Base-by-base conservation (phyloP, 169 alveolate species). In the Pseudocohnilembus persalinus region DNA sequence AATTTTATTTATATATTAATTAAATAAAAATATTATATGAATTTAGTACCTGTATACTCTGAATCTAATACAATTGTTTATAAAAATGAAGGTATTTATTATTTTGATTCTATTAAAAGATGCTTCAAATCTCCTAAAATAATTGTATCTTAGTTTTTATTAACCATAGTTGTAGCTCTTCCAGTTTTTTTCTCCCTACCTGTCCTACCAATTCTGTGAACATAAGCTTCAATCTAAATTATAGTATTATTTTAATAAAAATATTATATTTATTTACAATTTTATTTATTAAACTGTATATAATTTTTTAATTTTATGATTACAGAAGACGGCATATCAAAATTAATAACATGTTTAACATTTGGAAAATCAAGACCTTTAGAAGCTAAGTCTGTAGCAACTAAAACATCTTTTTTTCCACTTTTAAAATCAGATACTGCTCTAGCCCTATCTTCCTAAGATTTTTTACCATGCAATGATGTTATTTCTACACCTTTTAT, bases 191-290 rank as follows among this genome's bases (percentile, higher is more conserved):
- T 96, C 31, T 81, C 88, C 79, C 96, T 90, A 31, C 96, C 96
- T 0, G 97, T 94, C 82, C 98, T 90, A 49, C 98, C 96, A 28
- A 93, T 90, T 88, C 98, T 92, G 35, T 93, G 97, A 1, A 93
- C 87, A 82, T 91, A 93, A 20, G 88, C 64, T 35, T 93, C 95
- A 83, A 91, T 87, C 82, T 93, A 74, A 29, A 16, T 77, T 31
- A 29, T 49, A 76, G 30, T 35, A 4, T 16, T 29, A 33, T 28
- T 29, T 30, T 26, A 73, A 29, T 30, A 32, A 35, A 4, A 80
- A 80, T 30, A 34, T 26, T 30, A 16, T 20, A 64, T 24, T 63
- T 73, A 35, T 74, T 34, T 20, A 73, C 15, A 73, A 26, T 33
- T 31, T 63, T 30, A 29, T 72, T 25, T 28, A 30, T 72, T 35